Evolutionary conservation across 2,329 filamentous ascomycete species (phyloP).

Genomic region (Trichoderma oligosporum): DNA sequence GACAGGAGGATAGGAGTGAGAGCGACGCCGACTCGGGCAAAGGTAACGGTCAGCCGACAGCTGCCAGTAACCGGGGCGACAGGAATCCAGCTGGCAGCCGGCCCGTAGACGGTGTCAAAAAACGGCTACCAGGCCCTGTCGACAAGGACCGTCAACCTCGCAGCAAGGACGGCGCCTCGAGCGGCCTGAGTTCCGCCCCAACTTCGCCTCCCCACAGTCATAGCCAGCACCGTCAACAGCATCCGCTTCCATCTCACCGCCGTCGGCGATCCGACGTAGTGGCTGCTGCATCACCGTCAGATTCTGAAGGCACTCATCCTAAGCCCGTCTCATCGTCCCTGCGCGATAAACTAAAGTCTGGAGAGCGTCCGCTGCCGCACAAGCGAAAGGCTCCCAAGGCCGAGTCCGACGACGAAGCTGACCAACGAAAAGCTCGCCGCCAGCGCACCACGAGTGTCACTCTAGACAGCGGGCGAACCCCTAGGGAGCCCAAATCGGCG

Average conservation of each 20-base stretch:
- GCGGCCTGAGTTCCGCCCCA: conserved; percentile 56
- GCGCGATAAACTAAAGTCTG: conserved; percentile 47
- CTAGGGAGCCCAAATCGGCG: conserved; percentile 35
- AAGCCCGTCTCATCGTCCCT: conserved; percentile 41
- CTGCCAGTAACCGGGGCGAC: conserved; percentile 35
- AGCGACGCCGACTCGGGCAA: conserved; percentile 44
- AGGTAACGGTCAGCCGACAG: conserved; percentile 34
- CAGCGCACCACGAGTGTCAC: conserved; percentile 48
- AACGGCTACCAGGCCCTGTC: conserved; percentile 38
- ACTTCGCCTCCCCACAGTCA: conserved; percentile 47
- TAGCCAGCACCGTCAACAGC: conserved; percentile 21
- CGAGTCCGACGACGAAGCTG: conserved; percentile 57
- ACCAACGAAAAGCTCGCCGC: conserved; percentile 51
- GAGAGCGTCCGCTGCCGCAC: conserved; percentile 45
- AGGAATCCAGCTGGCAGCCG: conserved; percentile 35
- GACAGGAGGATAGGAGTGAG: conserved; percentile 61
- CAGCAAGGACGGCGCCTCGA: conserved; percentile 48
- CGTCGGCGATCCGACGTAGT: conserved; percentile 33
- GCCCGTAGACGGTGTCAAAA: conserved; percentile 40
- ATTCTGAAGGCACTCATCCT: conserved; percentile 50
- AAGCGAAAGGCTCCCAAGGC: conserved; percentile 53
- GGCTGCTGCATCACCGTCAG: conserved; percentile 48
- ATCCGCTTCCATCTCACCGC: conserved; percentile 35
- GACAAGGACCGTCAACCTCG: conserved; percentile 42
- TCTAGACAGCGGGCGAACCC: conserved; percentile 33